Evolutionary conservation across 768 basidiomycete species (phyloP).

Genomic region (Boletus speciosus): DNA sequence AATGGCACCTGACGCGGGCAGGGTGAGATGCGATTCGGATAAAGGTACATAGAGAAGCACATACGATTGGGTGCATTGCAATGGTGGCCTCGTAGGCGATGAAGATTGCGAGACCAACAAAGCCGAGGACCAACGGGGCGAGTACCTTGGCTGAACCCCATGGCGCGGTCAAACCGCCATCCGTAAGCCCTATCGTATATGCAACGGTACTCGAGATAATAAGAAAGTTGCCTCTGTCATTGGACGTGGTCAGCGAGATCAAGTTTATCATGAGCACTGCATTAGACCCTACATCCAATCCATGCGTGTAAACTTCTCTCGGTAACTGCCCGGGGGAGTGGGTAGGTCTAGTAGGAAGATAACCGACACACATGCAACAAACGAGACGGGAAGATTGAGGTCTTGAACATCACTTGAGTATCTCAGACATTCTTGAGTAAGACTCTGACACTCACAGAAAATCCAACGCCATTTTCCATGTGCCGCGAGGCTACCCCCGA

Average conservation of each 20-base stretch:
- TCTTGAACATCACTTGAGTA: slow-evolving; percentile 20
- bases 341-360: slow-evolving; percentile 33
- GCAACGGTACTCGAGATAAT: slow-evolving; percentile 36
- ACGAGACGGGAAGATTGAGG: slow-evolving; percentile 39
- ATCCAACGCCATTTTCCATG: slow-evolving; percentile 39
- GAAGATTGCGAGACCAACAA: slow-evolving; percentile 36
- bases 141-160: slow-evolving; percentile 43
- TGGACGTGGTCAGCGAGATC: background rate
- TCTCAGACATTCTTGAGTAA: background rate
- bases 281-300: slow-evolving; percentile 42
- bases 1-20: slow-evolving; percentile 7
- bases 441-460: slow-evolving; percentile 30
- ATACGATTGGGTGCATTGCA: slow-evolving; percentile 31
- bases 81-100: slow-evolving; percentile 38
- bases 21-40: background rate
- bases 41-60: background rate
- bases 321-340: slow-evolving; percentile 32
- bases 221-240: slow-evolving; percentile 39
- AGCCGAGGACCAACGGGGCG: slow-evolving; percentile 42
- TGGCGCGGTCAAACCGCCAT: slow-evolving; percentile 42
- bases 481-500: slow-evolving; percentile 36
- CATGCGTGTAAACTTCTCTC: slow-evolving; percentile 35
- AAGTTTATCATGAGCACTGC: background rate
- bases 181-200: slow-evolving; percentile 42
- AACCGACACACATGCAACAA: slow-evolving; percentile 28